phyloP scores from a whole-genome alignment of 2,329 filamentous ascomycete genomes.

The Cryphonectria radicalis region DNA sequence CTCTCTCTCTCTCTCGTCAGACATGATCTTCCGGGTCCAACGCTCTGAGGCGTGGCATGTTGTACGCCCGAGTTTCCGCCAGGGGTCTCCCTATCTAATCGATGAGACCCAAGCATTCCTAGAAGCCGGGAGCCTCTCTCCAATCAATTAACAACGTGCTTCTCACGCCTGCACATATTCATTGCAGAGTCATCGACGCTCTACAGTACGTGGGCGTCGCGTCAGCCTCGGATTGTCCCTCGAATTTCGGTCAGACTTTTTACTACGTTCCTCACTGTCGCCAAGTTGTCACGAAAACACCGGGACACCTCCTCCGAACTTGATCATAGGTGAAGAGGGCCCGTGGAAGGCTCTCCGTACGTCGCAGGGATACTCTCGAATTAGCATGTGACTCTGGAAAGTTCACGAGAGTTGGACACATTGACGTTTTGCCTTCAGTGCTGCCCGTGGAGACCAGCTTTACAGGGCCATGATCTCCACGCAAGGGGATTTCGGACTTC shows the following conservation, averaged over 20 bases:
- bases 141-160: conserved; percentile 29
- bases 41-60: conserved; percentile 8
- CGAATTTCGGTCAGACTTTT: neutral
- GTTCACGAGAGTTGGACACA: neutral
- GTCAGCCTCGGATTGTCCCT: neutral
- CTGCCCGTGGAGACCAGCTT: neutral
- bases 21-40: conserved; percentile 5
- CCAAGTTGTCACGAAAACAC: neutral
- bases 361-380: neutral
- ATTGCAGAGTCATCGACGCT: conserved; percentile 3
- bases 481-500: too few relatives aligned
- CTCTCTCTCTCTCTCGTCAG: conserved; percentile 13
- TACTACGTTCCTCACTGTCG: neutral
- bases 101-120: conserved; percentile 12
- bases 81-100: conserved; percentile 11
- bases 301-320: conserved; percentile 11
- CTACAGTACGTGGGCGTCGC: neutral
- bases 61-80: conserved; percentile 16
- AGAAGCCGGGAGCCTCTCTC: conserved; percentile 14
- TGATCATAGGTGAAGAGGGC: neutral
- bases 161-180: conserved; percentile 10
- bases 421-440: neutral
- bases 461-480: neutral
- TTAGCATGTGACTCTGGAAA: neutral
- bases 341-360: neutral